Conservation (phyloP, 208 protist species). For the Leishmania lainsoni region DNA sequence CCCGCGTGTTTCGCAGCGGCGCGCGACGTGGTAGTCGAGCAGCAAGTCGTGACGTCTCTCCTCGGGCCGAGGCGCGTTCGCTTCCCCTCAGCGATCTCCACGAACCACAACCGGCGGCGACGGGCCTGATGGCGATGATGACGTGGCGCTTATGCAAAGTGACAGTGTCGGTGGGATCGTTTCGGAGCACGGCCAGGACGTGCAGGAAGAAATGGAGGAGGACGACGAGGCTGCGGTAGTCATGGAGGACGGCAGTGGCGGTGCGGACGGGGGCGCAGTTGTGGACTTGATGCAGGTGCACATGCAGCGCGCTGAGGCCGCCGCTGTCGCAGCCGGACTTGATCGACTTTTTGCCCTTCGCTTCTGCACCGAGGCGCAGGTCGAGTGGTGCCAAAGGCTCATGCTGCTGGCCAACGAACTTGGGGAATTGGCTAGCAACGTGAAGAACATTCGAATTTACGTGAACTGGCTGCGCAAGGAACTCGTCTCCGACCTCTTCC, state of each 20-base stretch:
- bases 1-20: conserved; percentile 13
- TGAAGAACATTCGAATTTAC: conserved; percentile 69
- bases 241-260: conserved; percentile 30
- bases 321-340: conserved; percentile 68
- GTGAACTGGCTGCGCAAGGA: conserved; percentile 79
- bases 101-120: not conserved
- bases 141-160: not conserved
- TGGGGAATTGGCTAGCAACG: conserved; percentile 49
- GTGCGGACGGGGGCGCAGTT: conserved; percentile 23
- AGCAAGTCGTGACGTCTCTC: not conserved
- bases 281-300: conserved; percentile 34
- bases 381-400: conserved; percentile 83
- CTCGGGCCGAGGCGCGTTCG: not conserved
- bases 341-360: conserved; percentile 70
- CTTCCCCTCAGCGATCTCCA: not conserved
- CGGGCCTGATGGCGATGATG: not conserved
- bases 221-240: conserved; percentile 20
- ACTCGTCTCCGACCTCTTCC: conserved; percentile 76
- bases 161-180: not conserved
- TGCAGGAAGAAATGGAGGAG: conserved; percentile 13
- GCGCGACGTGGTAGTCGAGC: conserved; percentile 1
- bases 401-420: conserved; percentile 62
- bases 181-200: conserved; percentile 1
- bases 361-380: conserved; percentile 76
- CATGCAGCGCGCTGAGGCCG: conserved; percentile 65